phyloP scores from a whole-genome alignment of 441 rosid species.

The Populus hybrid region DNA sequence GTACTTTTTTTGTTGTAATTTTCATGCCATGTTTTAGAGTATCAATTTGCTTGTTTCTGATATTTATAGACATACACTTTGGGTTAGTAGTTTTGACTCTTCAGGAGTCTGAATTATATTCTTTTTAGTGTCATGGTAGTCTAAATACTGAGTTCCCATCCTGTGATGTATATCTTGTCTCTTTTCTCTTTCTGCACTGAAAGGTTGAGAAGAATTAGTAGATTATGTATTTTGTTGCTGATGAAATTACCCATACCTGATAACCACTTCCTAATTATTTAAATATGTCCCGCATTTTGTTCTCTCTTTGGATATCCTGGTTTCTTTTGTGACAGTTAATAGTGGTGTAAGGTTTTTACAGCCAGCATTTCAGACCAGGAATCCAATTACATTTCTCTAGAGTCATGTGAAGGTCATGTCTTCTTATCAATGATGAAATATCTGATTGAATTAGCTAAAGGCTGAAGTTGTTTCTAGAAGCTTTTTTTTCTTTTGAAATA shows the following conservation, averaged over 20 bases:
- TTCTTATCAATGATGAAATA: too few relatives aligned
- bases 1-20: neutral
- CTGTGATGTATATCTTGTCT: too few relatives aligned
- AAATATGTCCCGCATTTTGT: too few relatives aligned
- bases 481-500: too few relatives aligned
- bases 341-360: neutral
- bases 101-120: neutral
- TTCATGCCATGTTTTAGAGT: neutral
- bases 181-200: too few relatives aligned
- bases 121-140: neutral
- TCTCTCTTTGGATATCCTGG: neutral
- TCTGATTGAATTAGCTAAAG: neutral
- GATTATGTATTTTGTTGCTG: neutral
- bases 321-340: neutral
- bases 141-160: neutral
- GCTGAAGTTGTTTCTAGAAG: too few relatives aligned
- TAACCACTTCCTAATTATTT: too few relatives aligned
- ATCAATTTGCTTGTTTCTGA: neutral
- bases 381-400: neutral
- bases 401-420: neutral
- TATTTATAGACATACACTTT: neutral
- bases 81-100: neutral
- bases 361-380: neutral
- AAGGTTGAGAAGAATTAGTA: neutral
- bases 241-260: neutral